A percentile compares a stretch with the other conserved stretches of the same genome.
phyloP scores from a whole-genome alignment of 495 filamentous ascomycete species.

The Neurospora sp. region DNA sequence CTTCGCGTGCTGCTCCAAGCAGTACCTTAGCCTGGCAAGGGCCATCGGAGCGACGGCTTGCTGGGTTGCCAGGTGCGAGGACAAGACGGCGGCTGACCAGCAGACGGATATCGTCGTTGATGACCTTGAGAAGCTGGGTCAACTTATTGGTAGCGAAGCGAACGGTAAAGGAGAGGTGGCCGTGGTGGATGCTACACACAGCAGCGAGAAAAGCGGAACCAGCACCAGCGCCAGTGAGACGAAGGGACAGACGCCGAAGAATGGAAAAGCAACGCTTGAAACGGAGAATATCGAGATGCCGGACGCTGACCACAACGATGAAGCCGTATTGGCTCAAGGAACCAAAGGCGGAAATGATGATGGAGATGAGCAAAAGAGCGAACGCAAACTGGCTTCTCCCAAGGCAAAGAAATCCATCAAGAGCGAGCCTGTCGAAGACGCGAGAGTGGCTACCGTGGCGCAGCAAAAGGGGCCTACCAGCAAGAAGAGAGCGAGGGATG shows the following conservation, averaged over 20 bases:
- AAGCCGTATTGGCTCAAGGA: background rate
- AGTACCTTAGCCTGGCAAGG: background rate
- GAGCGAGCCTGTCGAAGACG: background rate
- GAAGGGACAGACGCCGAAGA: background rate
- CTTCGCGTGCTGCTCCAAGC: background rate
- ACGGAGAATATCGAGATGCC: background rate
- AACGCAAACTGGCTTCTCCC: background rate
- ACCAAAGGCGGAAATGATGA: background rate
- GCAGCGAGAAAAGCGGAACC: background rate
- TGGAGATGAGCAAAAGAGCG: background rate
- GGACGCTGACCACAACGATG: background rate
- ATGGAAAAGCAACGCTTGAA: no score
- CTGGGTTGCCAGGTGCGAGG: background rate
- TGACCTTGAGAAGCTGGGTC: background rate
- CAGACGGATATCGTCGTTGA: background rate
- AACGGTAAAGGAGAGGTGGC: background rate
- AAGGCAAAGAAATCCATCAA: background rate
- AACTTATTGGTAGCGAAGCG: background rate
- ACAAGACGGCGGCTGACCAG: background rate
- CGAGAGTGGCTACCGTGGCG: no score
- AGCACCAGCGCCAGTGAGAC: background rate
- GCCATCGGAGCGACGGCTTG: background rate
- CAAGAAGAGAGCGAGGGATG: background rate
- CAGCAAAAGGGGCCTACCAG: background rate
- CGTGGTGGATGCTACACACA: background rate